These are phyloP conservation scores for Amylostereum areolatum DNA, from an alignment of 1,284 basidiomycete genomes.

Conservation along the genomic window DNA sequence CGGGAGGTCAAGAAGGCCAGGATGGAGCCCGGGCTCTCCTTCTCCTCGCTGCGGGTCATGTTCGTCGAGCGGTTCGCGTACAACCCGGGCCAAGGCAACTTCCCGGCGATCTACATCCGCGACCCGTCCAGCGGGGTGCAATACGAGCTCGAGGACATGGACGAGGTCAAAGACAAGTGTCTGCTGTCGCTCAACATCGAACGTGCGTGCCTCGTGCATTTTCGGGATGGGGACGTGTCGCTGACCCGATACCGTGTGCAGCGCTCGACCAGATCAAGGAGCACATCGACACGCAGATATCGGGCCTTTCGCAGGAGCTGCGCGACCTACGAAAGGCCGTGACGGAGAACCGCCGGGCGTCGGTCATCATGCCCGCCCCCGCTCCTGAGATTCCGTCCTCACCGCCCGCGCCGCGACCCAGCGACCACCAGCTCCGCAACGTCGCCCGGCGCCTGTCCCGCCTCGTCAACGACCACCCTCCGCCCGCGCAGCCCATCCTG, in stretches of 20 bases:
- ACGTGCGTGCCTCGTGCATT: slow-evolving; percentile 53
- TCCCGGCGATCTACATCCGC: slow-evolving; percentile 93
- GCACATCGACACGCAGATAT: slow-evolving; percentile 91
- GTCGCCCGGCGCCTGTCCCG: slow-evolving; percentile 67
- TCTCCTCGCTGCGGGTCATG: slow-evolving; percentile 73
- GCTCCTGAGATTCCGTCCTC: slow-evolving; percentile 36
- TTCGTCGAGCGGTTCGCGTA: slow-evolving; percentile 97
- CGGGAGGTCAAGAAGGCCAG: slow-evolving; percentile 86
- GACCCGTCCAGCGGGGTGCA: slow-evolving; percentile 89
- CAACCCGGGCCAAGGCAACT: slow-evolving; percentile 89
- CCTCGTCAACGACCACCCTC: slow-evolving; percentile 40
- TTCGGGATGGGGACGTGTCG: slow-evolving; percentile 3
- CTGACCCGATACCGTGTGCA: slow-evolving; percentile 33
- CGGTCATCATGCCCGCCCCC: slow-evolving; percentile 15
- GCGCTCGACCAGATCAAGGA: slow-evolving; percentile 98
- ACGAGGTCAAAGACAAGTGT: slow-evolving; percentile 88
- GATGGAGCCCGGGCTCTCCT: slow-evolving; percentile 66
- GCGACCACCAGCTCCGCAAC: slow-evolving; percentile 65
- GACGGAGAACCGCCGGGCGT: slow-evolving; percentile 41
- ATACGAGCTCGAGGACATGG: slow-evolving; percentile 93
- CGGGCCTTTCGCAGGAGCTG: slow-evolving; percentile 82
- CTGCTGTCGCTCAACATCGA: slow-evolving; percentile 93
- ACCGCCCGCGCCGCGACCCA: slow-evolving; percentile 52
- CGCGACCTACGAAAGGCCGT: slow-evolving; percentile 82
- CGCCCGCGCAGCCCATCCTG: slow-evolving; percentile 29